phyloP scores from a whole-genome alignment of 139 green algal genomes.

The Tetraselmis striata region DNA sequence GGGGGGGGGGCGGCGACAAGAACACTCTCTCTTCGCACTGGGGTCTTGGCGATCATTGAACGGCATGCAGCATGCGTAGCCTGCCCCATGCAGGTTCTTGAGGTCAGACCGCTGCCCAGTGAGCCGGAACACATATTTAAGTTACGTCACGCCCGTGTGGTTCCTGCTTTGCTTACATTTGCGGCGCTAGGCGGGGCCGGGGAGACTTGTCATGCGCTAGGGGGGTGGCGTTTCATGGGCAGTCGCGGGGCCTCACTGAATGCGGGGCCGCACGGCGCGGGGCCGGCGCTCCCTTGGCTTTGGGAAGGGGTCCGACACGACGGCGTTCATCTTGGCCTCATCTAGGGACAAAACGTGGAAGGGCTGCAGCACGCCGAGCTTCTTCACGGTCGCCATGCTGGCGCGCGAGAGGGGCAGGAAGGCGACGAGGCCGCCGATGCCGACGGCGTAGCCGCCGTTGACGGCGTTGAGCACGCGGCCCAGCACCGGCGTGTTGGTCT shows the following conservation, averaged over 20 bases:
- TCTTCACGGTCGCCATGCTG: background rate
- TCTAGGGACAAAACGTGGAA: constrained; percentile 16
- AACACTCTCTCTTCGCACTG: too few species aligned
- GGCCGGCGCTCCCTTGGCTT: background rate
- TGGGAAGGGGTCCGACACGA: background rate
- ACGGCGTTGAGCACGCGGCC: constrained; percentile 34
- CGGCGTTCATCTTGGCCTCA: background rate
- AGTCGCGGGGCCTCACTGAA: background rate
- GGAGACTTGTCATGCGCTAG: too few species aligned
- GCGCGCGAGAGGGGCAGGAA: constrained; percentile 27
- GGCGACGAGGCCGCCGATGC: constrained; percentile 28
- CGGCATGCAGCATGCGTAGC: too few species aligned
- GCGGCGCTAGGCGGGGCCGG: too few species aligned
- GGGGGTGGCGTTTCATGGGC: too few species aligned
- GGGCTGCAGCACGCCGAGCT: constrained; percentile 18
- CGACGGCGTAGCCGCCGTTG: constrained; percentile 28
- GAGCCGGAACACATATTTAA: too few species aligned
- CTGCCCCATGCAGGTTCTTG: too few species aligned
- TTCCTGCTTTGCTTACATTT: too few species aligned
- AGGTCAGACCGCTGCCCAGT: too few species aligned
- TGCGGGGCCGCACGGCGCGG: background rate
- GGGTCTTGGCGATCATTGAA: too few species aligned
- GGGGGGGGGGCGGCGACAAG: too few species aligned
- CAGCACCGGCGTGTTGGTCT: constrained; percentile 14
- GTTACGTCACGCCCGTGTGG: too few species aligned